Base-by-base conservation (phyloP, 129 eudicot genomes). In the Centella asiatica region DNA sequence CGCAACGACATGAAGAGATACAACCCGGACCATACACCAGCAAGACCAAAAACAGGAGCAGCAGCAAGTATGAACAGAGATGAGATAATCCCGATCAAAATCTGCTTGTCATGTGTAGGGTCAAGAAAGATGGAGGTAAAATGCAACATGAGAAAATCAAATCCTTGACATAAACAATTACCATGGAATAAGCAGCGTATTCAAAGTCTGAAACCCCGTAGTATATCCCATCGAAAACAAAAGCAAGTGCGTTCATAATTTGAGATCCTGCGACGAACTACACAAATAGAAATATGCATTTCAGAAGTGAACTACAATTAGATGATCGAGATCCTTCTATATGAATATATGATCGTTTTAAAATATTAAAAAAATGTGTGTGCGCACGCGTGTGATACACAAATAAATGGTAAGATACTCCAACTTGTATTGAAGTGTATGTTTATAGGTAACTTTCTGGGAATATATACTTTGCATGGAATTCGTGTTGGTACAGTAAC, bases 231-330 rank as follows among this genome's bases (percentile, higher is more conserved):
- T 93, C 99, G 59, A 88, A 70, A 74, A 88, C 99, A 78, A 93
- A 93, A 19, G 96, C 99, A 44, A 93, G 58, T 37, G 99, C 99
- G 67, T 93, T 93, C 72, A 87, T 62, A 18, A 94, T 95, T 74
- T 93, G 99, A 45, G 95, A 84, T 70, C 80, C 96, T 44, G 92
- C 99, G 71, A 92, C 90, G 69, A 92, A 92, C 99, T 92, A 69
- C 60, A 76, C n/a, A 44, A 56, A 58, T 36, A 54, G 15, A 34
- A 44, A 24, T 24, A 19, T 15, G 51, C 25, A 8, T 5, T n/a
- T n/a, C 12, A 37, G 6, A 18, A 46, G n/a, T n/a, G n/a, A n/a
- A n/a, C n/a, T n/a, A n/a, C n/a, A n/a, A n/a, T n/a, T n/a, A n/a
- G n/a, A n/a, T n/a, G n/a, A n/a, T n/a, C n/a, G n/a, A n/a, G n/a